Conservation (phyloP, 257 asterid species). For the Verbena officinalis region DNA sequence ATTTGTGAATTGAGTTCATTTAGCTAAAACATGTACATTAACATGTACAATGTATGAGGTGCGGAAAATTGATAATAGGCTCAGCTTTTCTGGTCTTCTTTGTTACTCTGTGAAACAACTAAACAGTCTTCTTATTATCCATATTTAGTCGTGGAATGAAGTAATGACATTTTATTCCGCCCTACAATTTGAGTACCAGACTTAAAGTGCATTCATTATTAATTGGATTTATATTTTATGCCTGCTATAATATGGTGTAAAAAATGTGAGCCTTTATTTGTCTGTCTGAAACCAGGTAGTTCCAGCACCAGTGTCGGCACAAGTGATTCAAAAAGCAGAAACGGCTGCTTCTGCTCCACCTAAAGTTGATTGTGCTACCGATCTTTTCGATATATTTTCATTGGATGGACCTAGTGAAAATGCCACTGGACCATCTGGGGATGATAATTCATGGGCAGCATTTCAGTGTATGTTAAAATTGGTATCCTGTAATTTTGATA, state of each 20-base stretch:
- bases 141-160: constrained; percentile 1
- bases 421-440: constrained; percentile 59
- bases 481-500: constrained; percentile 14
- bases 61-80: neutral
- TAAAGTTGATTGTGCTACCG: constrained; percentile 89
- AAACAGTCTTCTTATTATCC: constrained; percentile 14
- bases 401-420: constrained; percentile 66
- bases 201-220: neutral
- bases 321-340: constrained; percentile 60
- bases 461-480: constrained; percentile 75
- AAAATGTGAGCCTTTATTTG: constrained; percentile 18
- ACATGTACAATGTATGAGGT: neutral
- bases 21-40: neutral
- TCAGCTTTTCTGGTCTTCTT: neutral
- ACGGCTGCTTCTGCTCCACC: constrained; percentile 53
- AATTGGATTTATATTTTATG: neutral
- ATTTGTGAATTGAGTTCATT: neutral
- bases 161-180: neutral
- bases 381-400: constrained; percentile 89
- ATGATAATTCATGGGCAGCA: constrained; percentile 88
- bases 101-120: neutral
- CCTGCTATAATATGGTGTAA: too few species aligned
- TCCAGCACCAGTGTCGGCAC: constrained; percentile 55
- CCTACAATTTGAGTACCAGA: constrained; percentile 7
- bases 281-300: constrained; percentile 55